These are phyloP conservation scores for Trichophyton rubrum DNA, from an alignment of 2,329 filamentous ascomycete species.

Conservation along the genomic window DNA sequence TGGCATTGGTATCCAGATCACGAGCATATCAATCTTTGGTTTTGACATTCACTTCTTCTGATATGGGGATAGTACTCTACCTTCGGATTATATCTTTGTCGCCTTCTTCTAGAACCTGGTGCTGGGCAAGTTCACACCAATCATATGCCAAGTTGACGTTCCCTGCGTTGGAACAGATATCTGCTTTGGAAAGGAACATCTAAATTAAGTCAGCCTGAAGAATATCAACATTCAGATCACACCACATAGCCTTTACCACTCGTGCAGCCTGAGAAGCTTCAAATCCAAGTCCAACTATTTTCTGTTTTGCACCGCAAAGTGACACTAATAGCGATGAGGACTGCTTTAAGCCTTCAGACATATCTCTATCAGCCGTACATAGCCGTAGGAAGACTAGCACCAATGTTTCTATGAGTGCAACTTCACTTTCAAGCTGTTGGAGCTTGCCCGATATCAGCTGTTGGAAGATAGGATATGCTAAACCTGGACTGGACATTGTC, in stretches of 20 bases:
- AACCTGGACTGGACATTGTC: not conserved
- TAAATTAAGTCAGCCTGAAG: not conserved
- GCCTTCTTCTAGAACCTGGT: not conserved
- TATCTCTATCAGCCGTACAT: constrained; percentile 37
- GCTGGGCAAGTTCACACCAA: constrained; percentile 58
- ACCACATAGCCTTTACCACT: constrained; percentile 21
- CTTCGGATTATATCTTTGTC: constrained; percentile 42
- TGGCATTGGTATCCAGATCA: no score
- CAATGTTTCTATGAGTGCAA: constrained; percentile 55
- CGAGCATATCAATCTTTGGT: not conserved
- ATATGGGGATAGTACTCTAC: constrained; percentile 28
- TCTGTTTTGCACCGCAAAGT: constrained; percentile 32
- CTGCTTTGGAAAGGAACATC: not conserved
- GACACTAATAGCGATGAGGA: constrained; percentile 12
- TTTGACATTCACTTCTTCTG: not conserved
- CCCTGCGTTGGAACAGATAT: not conserved
- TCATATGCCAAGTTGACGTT: constrained; percentile 10
- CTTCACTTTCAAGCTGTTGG: constrained; percentile 36
- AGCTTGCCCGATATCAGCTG: not conserved
- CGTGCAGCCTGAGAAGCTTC: constrained; percentile 44
- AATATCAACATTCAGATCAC: not conserved
- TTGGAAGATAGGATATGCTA: not conserved
- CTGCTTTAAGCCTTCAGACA: constrained; percentile 21
- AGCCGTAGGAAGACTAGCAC: constrained; percentile 59
- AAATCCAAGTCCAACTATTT: constrained; percentile 40